These are phyloP conservation scores for Sanghuangporus baumii DNA, from an alignment of 1,284 basidiomycete genomes.

Conservation along the genomic window DNA sequence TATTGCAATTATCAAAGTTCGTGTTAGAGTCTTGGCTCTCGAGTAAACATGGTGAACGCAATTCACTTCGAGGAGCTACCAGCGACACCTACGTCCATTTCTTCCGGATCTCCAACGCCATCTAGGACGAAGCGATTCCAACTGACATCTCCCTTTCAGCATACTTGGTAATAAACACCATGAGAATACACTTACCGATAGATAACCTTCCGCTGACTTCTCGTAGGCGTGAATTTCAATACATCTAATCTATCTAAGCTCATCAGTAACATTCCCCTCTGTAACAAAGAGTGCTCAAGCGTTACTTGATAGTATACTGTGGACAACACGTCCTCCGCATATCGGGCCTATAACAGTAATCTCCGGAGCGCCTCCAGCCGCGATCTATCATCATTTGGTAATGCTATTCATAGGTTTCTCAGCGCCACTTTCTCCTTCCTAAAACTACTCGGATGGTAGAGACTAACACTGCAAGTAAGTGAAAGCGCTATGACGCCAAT, in stretches of 20 bases:
- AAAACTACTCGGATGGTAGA: not conserved
- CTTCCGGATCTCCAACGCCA: conserved; percentile 34
- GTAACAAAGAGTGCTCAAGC: conserved; percentile 8
- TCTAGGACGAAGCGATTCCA: conserved; percentile 73
- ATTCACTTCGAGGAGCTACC: conserved; percentile 20
- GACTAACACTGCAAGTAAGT: conserved; percentile 46
- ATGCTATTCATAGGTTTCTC: conserved; percentile 33
- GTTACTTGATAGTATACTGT: conserved; percentile 84
- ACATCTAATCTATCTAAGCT: conserved; percentile 58
- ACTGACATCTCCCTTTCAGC: conserved; percentile 30
- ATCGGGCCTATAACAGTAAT: conserved; percentile 81
- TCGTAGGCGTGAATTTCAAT: conserved; percentile 63
- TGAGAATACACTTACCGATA: conserved; percentile 44
- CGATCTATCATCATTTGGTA: conserved; percentile 82
- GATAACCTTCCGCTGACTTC: conserved; percentile 74
- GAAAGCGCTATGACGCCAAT: conserved; percentile 32
- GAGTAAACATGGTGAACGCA: conserved; percentile 16
- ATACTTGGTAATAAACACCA: not conserved
- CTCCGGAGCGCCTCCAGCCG: conserved; percentile 87
- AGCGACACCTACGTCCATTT: conserved; percentile 24
- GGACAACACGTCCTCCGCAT: conserved; percentile 83
- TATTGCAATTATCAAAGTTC: not conserved
- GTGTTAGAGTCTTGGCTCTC: not conserved
- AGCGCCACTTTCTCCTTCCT: not conserved
- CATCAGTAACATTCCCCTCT: not conserved